Percentiles rank a stretch among this genome's conserved stretches.
Evolutionary conservation across 2,329 filamentous ascomycete genomes (phyloP).

Genomic region (Westerdykella aurantiaca): DNA sequence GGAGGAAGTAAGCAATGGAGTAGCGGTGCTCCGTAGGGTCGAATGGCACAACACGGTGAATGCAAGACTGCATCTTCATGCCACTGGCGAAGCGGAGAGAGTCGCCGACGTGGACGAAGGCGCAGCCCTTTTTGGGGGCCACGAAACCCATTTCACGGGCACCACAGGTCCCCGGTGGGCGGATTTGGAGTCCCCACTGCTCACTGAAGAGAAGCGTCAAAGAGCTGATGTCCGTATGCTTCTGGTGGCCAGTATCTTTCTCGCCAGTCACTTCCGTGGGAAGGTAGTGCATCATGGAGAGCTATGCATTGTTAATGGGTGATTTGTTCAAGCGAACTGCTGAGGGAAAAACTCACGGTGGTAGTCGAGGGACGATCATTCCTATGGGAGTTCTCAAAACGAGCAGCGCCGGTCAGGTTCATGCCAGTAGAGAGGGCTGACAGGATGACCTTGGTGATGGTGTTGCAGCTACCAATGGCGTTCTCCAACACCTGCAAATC

Average conservation of each 20-base stretch:
- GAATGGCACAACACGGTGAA: constrained; percentile 54
- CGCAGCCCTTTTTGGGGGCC: constrained; percentile 46
- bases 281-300: constrained; percentile 33
- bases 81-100: constrained; percentile 52
- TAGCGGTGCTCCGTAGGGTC: constrained; percentile 51
- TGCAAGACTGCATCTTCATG: constrained; percentile 52
- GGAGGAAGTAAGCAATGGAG: constrained; percentile 55
- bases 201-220: constrained; percentile 43
- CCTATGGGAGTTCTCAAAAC: constrained; percentile 28
- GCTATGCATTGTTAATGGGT: constrained; percentile 4
- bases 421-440: constrained; percentile 39
- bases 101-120: constrained; percentile 56
- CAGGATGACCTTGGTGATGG: constrained; percentile 39
- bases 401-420: constrained; percentile 18
- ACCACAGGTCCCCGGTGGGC: constrained; percentile 43
- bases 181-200: constrained; percentile 55
- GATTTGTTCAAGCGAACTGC: background rate
- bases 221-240: constrained; percentile 30
- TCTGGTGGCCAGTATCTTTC: constrained; percentile 26
- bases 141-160: constrained; percentile 38
- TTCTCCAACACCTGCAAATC: constrained; percentile 24
- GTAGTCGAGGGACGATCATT: constrained; percentile 29
- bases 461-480: constrained; percentile 25
- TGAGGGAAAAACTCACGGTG: constrained; percentile 13
- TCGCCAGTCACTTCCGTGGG: constrained; percentile 17